Evolutionary conservation across 768 basidiomycete species (phyloP), one percentile per base, ranked within the genome.

Genomic region (Mycena olivaceomarginata): DNA sequence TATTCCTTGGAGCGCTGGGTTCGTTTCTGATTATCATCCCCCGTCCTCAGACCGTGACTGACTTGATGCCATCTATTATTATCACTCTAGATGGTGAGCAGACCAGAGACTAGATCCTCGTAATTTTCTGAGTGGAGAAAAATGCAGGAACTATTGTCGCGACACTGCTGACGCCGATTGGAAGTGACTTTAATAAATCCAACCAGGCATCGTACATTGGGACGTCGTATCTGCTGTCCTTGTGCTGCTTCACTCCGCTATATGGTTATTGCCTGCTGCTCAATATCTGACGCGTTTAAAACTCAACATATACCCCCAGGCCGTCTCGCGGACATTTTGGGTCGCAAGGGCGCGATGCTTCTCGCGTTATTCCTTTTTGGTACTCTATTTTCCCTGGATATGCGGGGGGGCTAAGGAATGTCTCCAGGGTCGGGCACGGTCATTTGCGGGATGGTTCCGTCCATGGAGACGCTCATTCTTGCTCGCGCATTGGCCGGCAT

Each of bases 221-320:
- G 43, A 97, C 96, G 15, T 91, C 96, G 15, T 97, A 97, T 87
- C 87, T 98, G 78, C 88, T 97, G 60, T 96, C 95, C 69, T 92
- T 97, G 53, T 97, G 96, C 82, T 97, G 95, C 86, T 97, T 97
- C 84, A 97, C 97, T 25, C 97, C 96, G 74, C 85, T 97, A 78
- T 96, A 96, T 88, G 96, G 96, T 93, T 77, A 80, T 90, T 84
- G 31, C 70, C 65, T 53, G 56, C 57, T 3, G 18, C 63, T 53
- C 56, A 43, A 62, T 31, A 59, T 37, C 16, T 51, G 13, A n/a
- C 59, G 57, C 60, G 39, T 15, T 70, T 45, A 63, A 62, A 25
- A 46, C 51, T n/a, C 40, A 60, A 63, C 45, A 41, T 69, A 39
- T 9, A 60, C 31, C 40, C 1, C 81, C 83, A 96, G 95, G 95